phyloP scores from a whole-genome alignment of 164 flowering plant species.

The Magnolia officinalis region DNA sequence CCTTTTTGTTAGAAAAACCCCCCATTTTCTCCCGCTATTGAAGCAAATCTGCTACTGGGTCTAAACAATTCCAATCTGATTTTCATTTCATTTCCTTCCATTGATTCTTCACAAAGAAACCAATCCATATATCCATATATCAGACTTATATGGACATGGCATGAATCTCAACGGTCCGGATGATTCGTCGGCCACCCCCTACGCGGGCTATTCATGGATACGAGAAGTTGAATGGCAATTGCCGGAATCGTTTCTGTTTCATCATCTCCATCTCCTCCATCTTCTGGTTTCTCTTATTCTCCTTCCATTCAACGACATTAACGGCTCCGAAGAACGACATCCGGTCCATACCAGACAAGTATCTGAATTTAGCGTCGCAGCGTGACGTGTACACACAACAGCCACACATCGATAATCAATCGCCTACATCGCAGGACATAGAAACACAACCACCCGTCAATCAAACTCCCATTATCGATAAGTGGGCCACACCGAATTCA shows the following conservation, averaged over 20 bases:
- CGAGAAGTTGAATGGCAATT: neutral
- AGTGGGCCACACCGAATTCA: neutral
- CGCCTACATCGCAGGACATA: neutral
- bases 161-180: neutral
- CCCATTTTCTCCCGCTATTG: too few relatives aligned
- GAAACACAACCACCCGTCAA: neutral
- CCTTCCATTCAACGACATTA: neutral
- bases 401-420: neutral
- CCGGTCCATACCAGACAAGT: neutral
- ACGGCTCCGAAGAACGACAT: neutral
- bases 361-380: neutral
- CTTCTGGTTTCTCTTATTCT: neutral
- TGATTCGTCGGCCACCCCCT: neutral
- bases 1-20: too few relatives aligned
- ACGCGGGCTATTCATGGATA: neutral
- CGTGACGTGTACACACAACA: neutral
- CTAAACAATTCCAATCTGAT: too few relatives aligned
- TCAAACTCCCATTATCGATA: neutral
- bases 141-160: neutral
- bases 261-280: neutral
- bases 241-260: neutral
- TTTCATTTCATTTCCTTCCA: too few relatives aligned
- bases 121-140: too few relatives aligned
- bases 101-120: too few relatives aligned
- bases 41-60: too few relatives aligned